These are phyloP conservation scores for Leccinum variicolor DNA, from an alignment of 768 basidiomycete genomes.

Conservation along the genomic window DNA sequence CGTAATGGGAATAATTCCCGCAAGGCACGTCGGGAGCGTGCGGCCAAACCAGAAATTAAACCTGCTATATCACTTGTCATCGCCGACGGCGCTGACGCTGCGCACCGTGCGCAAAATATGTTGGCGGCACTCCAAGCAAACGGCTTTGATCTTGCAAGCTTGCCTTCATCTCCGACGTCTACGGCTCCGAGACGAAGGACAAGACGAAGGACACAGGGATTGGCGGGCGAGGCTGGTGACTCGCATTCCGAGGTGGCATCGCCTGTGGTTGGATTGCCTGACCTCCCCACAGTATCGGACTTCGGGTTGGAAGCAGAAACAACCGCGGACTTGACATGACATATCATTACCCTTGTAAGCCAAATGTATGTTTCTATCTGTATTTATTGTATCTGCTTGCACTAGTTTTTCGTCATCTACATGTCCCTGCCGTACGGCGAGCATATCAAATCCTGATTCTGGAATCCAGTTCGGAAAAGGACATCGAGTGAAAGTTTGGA, in stretches of 20 bases:
- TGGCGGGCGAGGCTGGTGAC: slow-evolving; percentile 35
- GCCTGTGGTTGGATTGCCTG: slow-evolving; percentile 22
- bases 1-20: slow-evolving; percentile 65
- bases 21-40: slow-evolving; percentile 48
- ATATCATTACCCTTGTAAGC: slow-evolving; percentile 21
- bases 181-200: slow-evolving; percentile 27
- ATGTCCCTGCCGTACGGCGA: slow-evolving; percentile 2
- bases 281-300: slow-evolving; percentile 28
- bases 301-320: slow-evolving; percentile 25
- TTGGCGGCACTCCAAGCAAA: slow-evolving; percentile 68
- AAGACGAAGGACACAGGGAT: slow-evolving; percentile 32
- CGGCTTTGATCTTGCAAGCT: slow-evolving; percentile 49
- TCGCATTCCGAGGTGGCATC: slow-evolving; percentile 26
- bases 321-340: slow-evolving; percentile 23
- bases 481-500: neutral
- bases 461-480: slow-evolving; percentile 10
- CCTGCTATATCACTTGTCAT: slow-evolving; percentile 16
- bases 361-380: slow-evolving; percentile 29
- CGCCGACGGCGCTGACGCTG: slow-evolving; percentile 34
- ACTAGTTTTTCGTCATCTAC: slow-evolving; percentile 23
- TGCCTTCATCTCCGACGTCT: slow-evolving; percentile 47
- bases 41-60: slow-evolving; percentile 34
- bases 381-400: slow-evolving; percentile 33
- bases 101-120: slow-evolving; percentile 70
- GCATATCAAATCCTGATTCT: slow-evolving; percentile 21